These are phyloP conservation scores for Chaetomiaceae sp. DNA, from an alignment of 2,329 filamentous ascomycete species.

Conservation along the genomic window DNA sequence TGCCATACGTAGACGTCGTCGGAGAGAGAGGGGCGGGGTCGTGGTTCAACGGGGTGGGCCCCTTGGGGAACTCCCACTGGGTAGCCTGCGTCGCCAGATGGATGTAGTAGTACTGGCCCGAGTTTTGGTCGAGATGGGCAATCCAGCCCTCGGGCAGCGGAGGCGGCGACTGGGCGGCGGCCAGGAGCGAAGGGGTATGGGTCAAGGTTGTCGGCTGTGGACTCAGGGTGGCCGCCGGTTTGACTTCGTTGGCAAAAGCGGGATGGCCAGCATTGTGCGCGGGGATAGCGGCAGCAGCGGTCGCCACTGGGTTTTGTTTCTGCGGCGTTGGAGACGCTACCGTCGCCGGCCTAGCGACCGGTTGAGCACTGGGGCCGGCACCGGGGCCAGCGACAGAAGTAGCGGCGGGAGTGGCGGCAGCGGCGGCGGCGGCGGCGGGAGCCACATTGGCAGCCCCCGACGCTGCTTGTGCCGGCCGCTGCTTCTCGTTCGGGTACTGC, in stretches of 20 bases:
- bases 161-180: constrained; percentile 73
- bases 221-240: constrained; percentile 41
- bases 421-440: constrained; percentile 1
- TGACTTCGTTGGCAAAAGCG: constrained; percentile 82
- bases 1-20: constrained; percentile 69
- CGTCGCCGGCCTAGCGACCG: constrained; percentile 9
- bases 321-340: constrained; percentile 15
- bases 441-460: constrained; percentile 24
- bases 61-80: constrained; percentile 98
- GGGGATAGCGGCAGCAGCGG: constrained; percentile 17
- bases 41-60: constrained; percentile 81
- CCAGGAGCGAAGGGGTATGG: constrained; percentile 43
- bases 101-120: constrained; percentile 98
- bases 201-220: constrained; percentile 42
- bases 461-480: constrained; percentile 39
- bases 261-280: constrained; percentile 19
- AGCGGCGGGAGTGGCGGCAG: constrained; percentile 1
- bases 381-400: not conserved
- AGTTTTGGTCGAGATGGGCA: constrained; percentile 89
- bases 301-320: constrained; percentile 19
- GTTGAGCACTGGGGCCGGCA: constrained; percentile 7
- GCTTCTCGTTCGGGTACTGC: constrained; percentile 80
- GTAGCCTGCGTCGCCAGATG: constrained; percentile 92
- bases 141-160: constrained; percentile 98
- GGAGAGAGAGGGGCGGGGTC: constrained; percentile 81